Base-by-base conservation (phyloP, 192 early-diverging fungal genomes). In the Pilobolus umbonatus region DNA sequence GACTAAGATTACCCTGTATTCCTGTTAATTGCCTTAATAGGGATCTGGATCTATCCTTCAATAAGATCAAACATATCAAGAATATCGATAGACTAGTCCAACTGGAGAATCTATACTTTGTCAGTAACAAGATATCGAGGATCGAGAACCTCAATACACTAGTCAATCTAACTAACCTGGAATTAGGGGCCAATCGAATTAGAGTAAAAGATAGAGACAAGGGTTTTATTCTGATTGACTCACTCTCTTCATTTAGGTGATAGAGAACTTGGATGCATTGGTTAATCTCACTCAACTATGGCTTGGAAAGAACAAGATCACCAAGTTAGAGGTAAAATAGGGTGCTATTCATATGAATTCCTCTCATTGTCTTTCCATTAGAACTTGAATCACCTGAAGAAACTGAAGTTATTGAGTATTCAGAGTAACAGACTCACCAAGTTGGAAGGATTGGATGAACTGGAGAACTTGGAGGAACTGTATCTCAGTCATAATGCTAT, bases 251-350 rank as follows among this genome's bases (percentile, higher is more conserved):
- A n/a, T 7, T n/a, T 59, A 89, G 82, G 65, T 54, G 12, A 95
- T 98, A 50, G 88, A 90, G 53, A 88, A 90, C 35, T 71, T 99
- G 14, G 92, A 92, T 40, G 56, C 57, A 19, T 72, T 99, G 52
- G 81, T 84, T 17, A 86, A 85, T 52, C 73, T 99, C 64, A 83
- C 92, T 58, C 80, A 96, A 72, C 80, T 99, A 8, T 99, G 91
- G 83, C 75, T 99, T 26, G 97, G 97, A 39, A 99, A 99, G 66
- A 99, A 99, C 77, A 99, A 99, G 70, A 95, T 99, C 34, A 74
- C 78, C 3, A 79, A 80, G 57, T 77, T 98, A 29, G 71, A 93
- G 77, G 87, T 85, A 72, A 45, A 12, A 22, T 45, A 28, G 25
- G 26, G 30, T 38, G 4, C 14, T 19, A 46, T 2, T n/a, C 0